A percentile compares a stretch with the other conserved stretches of the same genome.
These are phyloP conservation scores for Neostapfia colusana DNA, from an alignment of 176 grass and related monocot species.

Conservation along the genomic window DNA sequence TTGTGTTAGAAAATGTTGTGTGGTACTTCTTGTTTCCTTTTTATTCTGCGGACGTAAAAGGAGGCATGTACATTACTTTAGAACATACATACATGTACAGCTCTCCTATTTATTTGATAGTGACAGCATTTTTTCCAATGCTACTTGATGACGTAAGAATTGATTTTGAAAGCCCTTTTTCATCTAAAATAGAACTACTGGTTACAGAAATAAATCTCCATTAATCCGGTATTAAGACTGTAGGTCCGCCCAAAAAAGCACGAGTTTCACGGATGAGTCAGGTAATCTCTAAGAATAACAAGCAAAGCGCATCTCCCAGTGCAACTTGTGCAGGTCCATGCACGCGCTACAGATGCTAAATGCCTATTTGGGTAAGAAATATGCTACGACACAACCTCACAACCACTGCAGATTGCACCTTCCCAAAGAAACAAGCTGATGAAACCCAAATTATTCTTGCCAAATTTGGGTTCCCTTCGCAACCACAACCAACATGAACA, in stretches of 20 bases:
- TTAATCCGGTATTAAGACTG: background rate
- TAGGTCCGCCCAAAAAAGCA: background rate
- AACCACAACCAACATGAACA: background rate
- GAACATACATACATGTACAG: background rate
- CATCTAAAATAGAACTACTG: slow-evolving; percentile 7
- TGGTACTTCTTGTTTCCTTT: background rate
- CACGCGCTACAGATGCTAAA: background rate
- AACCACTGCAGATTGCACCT: too few species aligned
- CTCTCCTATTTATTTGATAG: too few species aligned
- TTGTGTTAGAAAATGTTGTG: background rate
- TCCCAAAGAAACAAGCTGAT: background rate
- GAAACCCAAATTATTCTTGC: background rate
- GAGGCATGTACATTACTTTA: too few species aligned
- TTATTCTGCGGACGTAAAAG: background rate
- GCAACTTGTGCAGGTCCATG: background rate
- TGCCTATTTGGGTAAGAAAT: background rate
- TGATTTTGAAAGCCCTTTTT: slow-evolving; percentile 6
- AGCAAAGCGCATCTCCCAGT: too few species aligned
- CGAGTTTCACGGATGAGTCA: background rate
- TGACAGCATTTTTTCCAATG: background rate
- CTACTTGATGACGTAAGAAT: background rate
- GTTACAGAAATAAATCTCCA: slow-evolving; percentile 27
- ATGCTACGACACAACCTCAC: background rate
- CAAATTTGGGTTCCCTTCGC: background rate
- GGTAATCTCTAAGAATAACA: background rate